Conservation (phyloP, 2,329 filamentous ascomycete genomes). For the Aspergillus neotritici region DNA sequence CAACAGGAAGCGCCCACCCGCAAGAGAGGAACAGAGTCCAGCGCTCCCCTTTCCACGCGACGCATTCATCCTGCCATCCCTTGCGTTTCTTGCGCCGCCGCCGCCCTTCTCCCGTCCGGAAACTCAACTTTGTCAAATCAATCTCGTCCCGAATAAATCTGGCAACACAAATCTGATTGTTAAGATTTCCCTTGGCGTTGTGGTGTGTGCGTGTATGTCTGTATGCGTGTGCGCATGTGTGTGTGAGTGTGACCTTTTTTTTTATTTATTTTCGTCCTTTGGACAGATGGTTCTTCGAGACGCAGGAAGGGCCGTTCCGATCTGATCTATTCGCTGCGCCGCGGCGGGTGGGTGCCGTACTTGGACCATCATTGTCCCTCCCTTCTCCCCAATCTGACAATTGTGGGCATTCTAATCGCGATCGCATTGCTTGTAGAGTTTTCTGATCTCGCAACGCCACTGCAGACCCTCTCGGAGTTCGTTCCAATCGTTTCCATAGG, state of each 20-base stretch:
- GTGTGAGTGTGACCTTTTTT: constrained; percentile 9
- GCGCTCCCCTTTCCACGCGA: constrained; percentile 26
- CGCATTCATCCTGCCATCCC: constrained; percentile 23
- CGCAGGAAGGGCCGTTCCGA: constrained; percentile 17
- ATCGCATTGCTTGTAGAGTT: constrained; percentile 15
- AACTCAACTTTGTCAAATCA: constrained; percentile 17
- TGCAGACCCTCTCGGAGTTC: constrained; percentile 5
- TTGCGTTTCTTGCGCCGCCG: constrained; percentile 26
- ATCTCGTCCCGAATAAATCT: constrained; percentile 7
- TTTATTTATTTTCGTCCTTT: constrained; percentile 4
- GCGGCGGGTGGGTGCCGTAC: constrained; percentile 18
- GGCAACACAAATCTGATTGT: constrained; percentile 6
- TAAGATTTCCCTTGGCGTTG: constrained; percentile 9
- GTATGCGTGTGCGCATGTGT: constrained; percentile 1
- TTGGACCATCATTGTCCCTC: constrained; percentile 6
- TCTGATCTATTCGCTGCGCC: constrained; percentile 25
- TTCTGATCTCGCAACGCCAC: constrained; percentile 16
- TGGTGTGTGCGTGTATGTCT: too few species aligned
- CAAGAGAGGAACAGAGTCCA: constrained; percentile 5
- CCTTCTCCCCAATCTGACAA: constrained; percentile 7
- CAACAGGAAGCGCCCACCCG: too few species aligned
- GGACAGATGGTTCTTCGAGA: constrained; percentile 17
- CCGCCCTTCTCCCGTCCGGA: constrained; percentile 18
- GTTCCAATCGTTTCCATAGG: constrained; percentile 6
- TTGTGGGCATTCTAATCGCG: constrained; percentile 12